These are phyloP conservation scores for Podosphaera aphanis DNA, from an alignment of 2,329 filamentous ascomycete genomes.

Conservation along the genomic window DNA sequence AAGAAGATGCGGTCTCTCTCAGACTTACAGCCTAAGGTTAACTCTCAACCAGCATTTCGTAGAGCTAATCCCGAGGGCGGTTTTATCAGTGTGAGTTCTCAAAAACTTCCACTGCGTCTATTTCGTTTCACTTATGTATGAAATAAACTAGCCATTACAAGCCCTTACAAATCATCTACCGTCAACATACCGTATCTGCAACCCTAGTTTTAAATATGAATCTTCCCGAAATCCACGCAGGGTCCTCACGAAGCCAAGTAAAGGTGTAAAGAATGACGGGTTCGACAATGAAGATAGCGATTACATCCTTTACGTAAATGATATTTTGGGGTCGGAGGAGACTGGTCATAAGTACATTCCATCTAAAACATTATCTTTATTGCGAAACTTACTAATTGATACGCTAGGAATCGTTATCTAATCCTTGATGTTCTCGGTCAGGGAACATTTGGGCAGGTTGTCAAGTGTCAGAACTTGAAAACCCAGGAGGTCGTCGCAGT, in stretches of 20 bases:
- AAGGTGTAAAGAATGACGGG: conserved; percentile 93
- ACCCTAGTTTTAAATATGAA: conserved; percentile 94
- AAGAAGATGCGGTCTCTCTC: conserved; percentile 47
- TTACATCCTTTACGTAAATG: conserved; percentile 97
- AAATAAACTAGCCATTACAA: conserved; percentile 51
- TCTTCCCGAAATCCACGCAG: conserved; percentile 87
- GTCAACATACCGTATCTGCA: conserved; percentile 93
- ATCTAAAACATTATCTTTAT: conserved; percentile 8
- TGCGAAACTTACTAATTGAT: conserved; percentile 10
- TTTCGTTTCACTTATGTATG: background rate
- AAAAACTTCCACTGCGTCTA: background rate
- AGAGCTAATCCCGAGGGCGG: conserved; percentile 90
- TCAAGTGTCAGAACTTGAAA: conserved; percentile 96
- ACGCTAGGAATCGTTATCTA: conserved; percentile 63
- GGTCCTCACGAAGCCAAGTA: conserved; percentile 94
- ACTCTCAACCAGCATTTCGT: conserved; percentile 69
- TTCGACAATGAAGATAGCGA: conserved; percentile 98
- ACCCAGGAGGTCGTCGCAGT: conserved; percentile 96
- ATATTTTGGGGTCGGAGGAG: conserved; percentile 92
- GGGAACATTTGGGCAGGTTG: conserved; percentile 93
- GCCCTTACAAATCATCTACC: conserved; percentile 82
- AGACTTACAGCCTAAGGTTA: conserved; percentile 65
- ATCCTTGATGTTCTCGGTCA: conserved; percentile 94
- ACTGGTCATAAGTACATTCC: conserved; percentile 71
- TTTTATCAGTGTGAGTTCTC: conserved; percentile 66